Evolutionary conservation across 2,329 filamentous ascomycete genomes (phyloP).

Genomic region (Calonectria multiphialidica): DNA sequence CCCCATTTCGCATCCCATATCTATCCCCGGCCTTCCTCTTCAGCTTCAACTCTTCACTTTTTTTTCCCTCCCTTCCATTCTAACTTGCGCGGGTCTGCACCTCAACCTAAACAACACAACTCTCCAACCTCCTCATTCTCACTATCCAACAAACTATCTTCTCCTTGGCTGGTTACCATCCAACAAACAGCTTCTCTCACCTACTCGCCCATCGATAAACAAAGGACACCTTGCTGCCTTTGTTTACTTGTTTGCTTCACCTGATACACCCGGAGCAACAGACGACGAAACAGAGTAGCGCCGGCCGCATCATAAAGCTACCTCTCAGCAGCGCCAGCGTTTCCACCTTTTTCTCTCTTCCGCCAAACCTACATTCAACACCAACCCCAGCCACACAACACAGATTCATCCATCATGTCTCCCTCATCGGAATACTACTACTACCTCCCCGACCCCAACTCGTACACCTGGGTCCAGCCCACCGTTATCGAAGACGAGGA

Average conservation of each 20-base stretch:
- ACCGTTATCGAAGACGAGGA: slow-evolving; percentile 73
- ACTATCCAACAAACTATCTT: neutral
- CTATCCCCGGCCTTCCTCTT: slow-evolving; percentile 20
- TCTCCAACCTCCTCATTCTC: neutral
- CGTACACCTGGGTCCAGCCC: slow-evolving; percentile 62
- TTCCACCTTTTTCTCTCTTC: neutral
- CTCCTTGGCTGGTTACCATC: slow-evolving; percentile 32
- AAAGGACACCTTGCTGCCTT: slow-evolving; percentile 24
- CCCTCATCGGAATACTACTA: slow-evolving; percentile 47
- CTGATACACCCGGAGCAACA: slow-evolving; percentile 35
- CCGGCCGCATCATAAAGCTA: slow-evolving; percentile 22
- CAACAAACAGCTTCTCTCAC: slow-evolving; percentile 25
- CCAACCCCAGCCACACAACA: neutral
- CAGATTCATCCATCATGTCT: slow-evolving; percentile 32
- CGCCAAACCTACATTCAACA: neutral
- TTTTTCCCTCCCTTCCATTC: neutral
- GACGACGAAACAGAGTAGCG: slow-evolving; percentile 20
- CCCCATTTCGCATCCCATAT: slow-evolving; percentile 22
- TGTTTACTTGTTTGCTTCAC: slow-evolving; percentile 35
- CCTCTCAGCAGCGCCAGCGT: slow-evolving; percentile 8
- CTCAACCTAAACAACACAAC: neutral
- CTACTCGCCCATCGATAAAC: slow-evolving; percentile 8
- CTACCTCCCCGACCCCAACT: slow-evolving; percentile 49
- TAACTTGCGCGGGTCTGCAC: slow-evolving; percentile 25
- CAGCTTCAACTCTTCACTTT: slow-evolving; percentile 13